Percentiles rank a stretch among this genome's conserved stretches.
Evolutionary conservation across 306 rosid genomes (phyloP).

Genomic region (Prunus mongolica): DNA sequence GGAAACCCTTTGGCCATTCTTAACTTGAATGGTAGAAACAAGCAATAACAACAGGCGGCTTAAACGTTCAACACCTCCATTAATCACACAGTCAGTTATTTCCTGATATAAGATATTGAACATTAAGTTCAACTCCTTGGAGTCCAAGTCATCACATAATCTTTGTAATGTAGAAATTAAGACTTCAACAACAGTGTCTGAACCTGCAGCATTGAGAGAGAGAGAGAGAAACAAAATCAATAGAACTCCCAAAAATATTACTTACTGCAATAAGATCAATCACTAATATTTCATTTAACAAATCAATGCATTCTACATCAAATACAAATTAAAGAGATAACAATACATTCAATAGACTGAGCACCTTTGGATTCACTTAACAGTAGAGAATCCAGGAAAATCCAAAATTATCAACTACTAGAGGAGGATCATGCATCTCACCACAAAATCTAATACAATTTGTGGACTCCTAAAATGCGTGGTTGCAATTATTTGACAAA

Average conservation of each 20-base stretch:
- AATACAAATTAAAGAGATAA: background rate
- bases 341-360: background rate
- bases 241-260: slow-evolving; percentile 3
- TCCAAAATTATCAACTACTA: background rate
- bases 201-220: slow-evolving; percentile 37
- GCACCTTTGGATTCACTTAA: background rate
- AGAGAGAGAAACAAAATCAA: slow-evolving; percentile 9
- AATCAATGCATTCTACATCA: background rate
- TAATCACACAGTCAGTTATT: slow-evolving; percentile 32
- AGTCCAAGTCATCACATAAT: slow-evolving; percentile 62
- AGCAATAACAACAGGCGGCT: slow-evolving; percentile 50
- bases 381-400: background rate
- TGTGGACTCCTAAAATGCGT: no score
- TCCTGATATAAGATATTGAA: slow-evolving; percentile 56
- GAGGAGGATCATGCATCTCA: background rate
- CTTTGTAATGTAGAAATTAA: slow-evolving; percentile 45
- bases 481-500: background rate
- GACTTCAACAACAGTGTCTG: slow-evolving; percentile 46
- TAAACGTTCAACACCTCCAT: slow-evolving; percentile 36
- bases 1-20: slow-evolving; percentile 47
- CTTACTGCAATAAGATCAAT: background rate
- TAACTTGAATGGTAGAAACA: slow-evolving; percentile 43
- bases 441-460: background rate
- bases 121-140: slow-evolving; percentile 58
- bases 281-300: background rate